These are phyloP conservation scores for Teratosphaeria nubilosa DNA, from an alignment of 2,329 filamentous ascomycete species.

Conservation along the genomic window DNA sequence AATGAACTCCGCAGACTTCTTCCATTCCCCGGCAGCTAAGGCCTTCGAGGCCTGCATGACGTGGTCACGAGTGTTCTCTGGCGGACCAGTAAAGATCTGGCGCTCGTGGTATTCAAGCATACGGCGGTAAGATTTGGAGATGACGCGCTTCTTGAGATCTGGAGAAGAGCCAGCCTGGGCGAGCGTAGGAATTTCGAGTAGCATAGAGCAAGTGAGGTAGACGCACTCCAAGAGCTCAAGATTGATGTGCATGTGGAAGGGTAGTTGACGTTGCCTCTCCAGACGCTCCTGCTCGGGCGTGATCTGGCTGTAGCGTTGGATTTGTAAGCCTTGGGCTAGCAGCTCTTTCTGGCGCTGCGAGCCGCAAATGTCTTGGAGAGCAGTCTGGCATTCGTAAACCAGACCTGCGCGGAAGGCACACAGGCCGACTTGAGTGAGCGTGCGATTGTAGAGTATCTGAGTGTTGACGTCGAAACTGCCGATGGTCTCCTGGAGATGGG, in stretches of 20 bases:
- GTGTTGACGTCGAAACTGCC: conserved; percentile 92
- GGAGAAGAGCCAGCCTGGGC: conserved; percentile 94
- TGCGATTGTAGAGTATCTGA: conserved; percentile 97
- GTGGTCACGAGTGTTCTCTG: conserved; percentile 97
- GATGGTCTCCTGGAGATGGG: conserved; percentile 95
- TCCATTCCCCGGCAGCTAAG: conserved; percentile 94
- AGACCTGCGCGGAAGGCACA: conserved; percentile 96
- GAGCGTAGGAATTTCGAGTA: conserved; percentile 92
- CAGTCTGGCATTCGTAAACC: conserved; percentile 95
- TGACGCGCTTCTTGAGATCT: conserved; percentile 92
- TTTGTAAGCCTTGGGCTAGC: conserved; percentile 93
- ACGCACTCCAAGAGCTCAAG: conserved; percentile 95
- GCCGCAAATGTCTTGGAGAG: conserved; percentile 94
- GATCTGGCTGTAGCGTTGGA: conserved; percentile 92
- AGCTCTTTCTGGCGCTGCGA: conserved; percentile 97
- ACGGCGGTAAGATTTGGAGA: conserved; percentile 98
- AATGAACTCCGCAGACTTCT: conserved; percentile 87
- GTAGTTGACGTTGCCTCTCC: conserved; percentile 92
- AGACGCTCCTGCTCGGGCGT: conserved; percentile 95
- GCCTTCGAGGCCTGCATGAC: conserved; percentile 99
- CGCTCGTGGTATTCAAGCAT: conserved; percentile 99
- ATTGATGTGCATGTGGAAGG: conserved; percentile 99
- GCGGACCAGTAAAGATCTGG: conserved; percentile 96
- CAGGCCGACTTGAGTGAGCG: conserved; percentile 91
- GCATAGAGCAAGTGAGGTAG: conserved; percentile 98